Base-by-base conservation (phyloP, 2,329 filamentous ascomycete genomes). In the Xylariaceae sp. region DNA sequence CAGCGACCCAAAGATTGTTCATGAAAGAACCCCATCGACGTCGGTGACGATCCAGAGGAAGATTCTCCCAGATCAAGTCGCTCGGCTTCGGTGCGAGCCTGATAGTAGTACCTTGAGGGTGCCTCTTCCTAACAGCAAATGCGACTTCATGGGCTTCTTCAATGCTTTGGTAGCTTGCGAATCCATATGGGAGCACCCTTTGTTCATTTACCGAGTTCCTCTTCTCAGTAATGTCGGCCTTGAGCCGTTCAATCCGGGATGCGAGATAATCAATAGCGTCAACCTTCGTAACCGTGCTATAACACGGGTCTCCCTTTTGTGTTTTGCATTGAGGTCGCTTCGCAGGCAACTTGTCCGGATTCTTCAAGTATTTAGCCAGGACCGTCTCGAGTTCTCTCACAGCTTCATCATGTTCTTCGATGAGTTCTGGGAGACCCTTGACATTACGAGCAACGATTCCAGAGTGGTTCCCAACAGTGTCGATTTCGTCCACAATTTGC, bases 201-300 rank as follows among this genome's bases (percentile, higher is more conserved):
- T 91, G 85, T 68, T 87, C 89, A 72, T 97, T 92, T 6, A 97
- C 86, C 0, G 85, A 85, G 32, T 85, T 81, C 8, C 93, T 84
- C 3, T 92, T 87, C 56, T 92, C 84, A 66, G 87, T 88, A 73
- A 97, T 92, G 67, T 94, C 83, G 10, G 83, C 72, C 69, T 97
- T 92, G 33, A 97, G 78, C 36, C 85, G 79, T 64, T 86, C 85
- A 66, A 97, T 96, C 9, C 92, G 86, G 41, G 86, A 82, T 0
- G 91, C 94, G 50, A 95, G 78, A 67, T 96, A 97, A 55, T 96
- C 90, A 64, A 97, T 97, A 15, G 93, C 91, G 67, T 97, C 93
- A 4, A 97, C 82, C 68, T 91, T 92, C 58, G 88, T 83, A 13
- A 82, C 82, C 27, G 78, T 80, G 20, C 70, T 73, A 62, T 84